These are phyloP conservation scores for Paradendryphiella salina DNA, from an alignment of 2,329 filamentous ascomycete species.

Conservation along the genomic window DNA sequence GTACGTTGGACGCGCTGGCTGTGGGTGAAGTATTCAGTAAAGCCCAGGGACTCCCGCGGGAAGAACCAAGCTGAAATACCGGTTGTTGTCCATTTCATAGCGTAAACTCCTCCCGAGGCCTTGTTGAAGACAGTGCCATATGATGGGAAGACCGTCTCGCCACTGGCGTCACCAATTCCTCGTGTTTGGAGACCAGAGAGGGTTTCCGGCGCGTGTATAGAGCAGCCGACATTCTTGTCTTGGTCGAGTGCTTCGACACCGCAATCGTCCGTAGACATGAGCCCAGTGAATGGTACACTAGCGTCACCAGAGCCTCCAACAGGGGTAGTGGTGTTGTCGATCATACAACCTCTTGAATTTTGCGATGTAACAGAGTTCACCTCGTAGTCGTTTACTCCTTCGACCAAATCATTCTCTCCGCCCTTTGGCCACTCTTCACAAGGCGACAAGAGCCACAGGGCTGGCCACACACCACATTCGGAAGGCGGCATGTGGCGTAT, in stretches of 20 bases:
- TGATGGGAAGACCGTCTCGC: conserved; percentile 25
- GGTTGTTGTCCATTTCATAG: conserved; percentile 45
- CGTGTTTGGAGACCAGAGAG: neutral
- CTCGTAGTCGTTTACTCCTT: conserved; percentile 40
- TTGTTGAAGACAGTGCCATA: conserved; percentile 44
- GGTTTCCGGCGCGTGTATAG: conserved; percentile 10
- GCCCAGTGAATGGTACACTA: conserved; percentile 47
- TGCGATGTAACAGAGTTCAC: conserved; percentile 41
- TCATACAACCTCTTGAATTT: conserved; percentile 30
- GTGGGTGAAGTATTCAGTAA: neutral
- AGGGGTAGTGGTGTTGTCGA: conserved; percentile 22
- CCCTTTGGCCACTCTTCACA: conserved; percentile 36
- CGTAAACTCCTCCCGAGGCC: conserved; percentile 47
- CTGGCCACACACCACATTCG: conserved; percentile 42
- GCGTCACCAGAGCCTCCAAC: neutral
- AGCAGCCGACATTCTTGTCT: conserved; percentile 43
- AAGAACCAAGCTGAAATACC: conserved; percentile 52
- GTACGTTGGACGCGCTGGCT: no score
- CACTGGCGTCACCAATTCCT: neutral
- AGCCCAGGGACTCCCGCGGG: conserved; percentile 23
- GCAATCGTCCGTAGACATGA: conserved; percentile 52
- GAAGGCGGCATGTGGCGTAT: conserved; percentile 43
- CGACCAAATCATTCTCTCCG: conserved; percentile 46
- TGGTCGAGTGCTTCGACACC: conserved; percentile 42
- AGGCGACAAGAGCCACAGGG: conserved; percentile 39